These are phyloP conservation scores for Trichoderma sp. DNA, from an alignment of 2,329 filamentous ascomycete species.

Conservation along the genomic window DNA sequence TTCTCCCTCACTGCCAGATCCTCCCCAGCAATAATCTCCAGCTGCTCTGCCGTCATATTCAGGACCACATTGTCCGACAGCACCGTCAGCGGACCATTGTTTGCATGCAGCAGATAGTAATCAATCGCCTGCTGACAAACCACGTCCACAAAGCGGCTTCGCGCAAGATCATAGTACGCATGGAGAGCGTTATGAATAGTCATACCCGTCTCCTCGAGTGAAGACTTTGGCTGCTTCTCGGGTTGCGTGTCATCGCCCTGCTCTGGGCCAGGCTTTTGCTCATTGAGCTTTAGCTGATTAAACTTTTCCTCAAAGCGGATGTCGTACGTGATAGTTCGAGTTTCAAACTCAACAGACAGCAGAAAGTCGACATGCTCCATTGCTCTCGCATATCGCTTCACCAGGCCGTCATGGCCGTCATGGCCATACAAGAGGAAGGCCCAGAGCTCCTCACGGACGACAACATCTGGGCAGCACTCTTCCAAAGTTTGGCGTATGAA, in stretches of 20 bases:
- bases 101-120: conserved; percentile 53
- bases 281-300: conserved; percentile 25
- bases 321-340: conserved; percentile 30
- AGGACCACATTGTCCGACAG: conserved; percentile 55
- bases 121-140: conserved; percentile 60
- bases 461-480: conserved; percentile 45
- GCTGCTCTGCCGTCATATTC: conserved; percentile 46
- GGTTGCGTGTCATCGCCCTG: too few species aligned
- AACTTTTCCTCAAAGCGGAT: conserved; percentile 24
- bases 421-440: conserved; percentile 44
- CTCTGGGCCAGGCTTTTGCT: neutral
- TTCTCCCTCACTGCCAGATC: conserved; percentile 28
- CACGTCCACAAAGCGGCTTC: conserved; percentile 63
- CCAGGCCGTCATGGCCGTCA: too few species aligned
- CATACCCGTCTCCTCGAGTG: conserved; percentile 37
- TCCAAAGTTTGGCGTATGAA: conserved; percentile 51
- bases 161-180: conserved; percentile 63
- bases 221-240: neutral
- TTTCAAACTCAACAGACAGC: conserved; percentile 35
- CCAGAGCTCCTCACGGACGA: conserved; percentile 46
- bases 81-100: conserved; percentile 53
- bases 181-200: too few species aligned
- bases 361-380: conserved; percentile 54
- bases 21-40: conserved; percentile 61
- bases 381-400: conserved; percentile 47